phyloP scores from a whole-genome alignment of 2,329 filamentous ascomycete genomes.

The Colletotrichum camelliae region DNA sequence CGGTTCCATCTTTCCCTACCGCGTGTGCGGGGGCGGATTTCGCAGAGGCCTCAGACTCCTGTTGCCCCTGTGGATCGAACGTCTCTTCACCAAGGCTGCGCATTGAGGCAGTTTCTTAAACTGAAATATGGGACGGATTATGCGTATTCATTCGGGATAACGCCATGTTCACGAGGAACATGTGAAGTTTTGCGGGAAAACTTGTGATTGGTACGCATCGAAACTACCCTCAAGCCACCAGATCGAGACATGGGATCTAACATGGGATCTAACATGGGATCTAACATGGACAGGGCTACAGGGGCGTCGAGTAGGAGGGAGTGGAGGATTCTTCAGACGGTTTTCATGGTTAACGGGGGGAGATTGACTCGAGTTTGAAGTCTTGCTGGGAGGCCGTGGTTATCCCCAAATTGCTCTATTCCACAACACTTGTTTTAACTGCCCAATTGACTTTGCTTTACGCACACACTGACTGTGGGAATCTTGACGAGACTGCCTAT shows the following conservation, averaged over 20 bases:
- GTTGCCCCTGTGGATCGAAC: background rate
- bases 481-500: background rate
- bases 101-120: background rate
- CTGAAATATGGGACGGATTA: background rate
- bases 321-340: background rate
- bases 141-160: background rate
- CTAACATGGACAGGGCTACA: background rate
- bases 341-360: background rate
- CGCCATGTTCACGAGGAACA: background rate
- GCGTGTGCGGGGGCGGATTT: rapidly evolving
- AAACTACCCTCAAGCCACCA: background rate
- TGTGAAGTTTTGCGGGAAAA: background rate
- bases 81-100: background rate
- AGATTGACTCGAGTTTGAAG: background rate
- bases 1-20: background rate
- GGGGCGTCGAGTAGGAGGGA: background rate
- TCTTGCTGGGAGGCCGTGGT: background rate
- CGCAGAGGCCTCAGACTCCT: background rate
- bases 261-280: background rate
- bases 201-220: constrained; percentile 1
- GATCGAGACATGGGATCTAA: background rate
- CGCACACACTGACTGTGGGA: background rate
- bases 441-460: background rate
- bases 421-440: background rate
- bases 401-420: background rate